Evolutionary conservation across 164 flowering plant species (phyloP).

Genomic region (Sedum album): DNA sequence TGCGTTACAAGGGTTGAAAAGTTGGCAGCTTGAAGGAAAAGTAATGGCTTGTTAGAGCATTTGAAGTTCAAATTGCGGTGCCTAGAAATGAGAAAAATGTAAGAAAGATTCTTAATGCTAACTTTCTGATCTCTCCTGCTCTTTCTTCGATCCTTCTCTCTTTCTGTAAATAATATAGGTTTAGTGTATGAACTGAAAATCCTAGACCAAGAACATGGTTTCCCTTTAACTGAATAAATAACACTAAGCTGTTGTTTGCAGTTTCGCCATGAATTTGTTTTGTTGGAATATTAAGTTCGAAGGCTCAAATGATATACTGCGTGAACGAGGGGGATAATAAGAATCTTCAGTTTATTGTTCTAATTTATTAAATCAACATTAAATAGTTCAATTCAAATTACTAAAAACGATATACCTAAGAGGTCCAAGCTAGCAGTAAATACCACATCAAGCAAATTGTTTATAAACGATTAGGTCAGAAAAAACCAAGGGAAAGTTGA

Average conservation of each 20-base stretch:
- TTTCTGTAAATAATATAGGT: not conserved
- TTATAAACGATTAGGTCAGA: not conserved
- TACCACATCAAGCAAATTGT: not conserved
- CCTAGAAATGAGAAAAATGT: slow-evolving; percentile 1
- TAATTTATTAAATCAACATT: too few species aligned
- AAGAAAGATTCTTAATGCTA: not conserved
- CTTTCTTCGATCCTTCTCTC: not conserved
- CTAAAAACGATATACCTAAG: too few species aligned
- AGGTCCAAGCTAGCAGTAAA: not conserved
- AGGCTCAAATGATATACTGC: too few species aligned
- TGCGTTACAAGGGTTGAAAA: not conserved
- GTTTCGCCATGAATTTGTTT: not conserved
- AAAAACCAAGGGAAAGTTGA: not conserved
- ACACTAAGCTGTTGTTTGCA: not conserved
- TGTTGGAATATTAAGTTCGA: too few species aligned
- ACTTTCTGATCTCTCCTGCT: not conserved
- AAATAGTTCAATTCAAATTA: too few species aligned
- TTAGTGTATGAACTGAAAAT: not conserved
- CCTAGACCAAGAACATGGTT: not conserved
- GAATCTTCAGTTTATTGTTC: too few species aligned
- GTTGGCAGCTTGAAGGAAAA: not conserved
- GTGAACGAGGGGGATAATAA: too few species aligned
- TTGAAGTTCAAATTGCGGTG: slow-evolving; percentile 2
- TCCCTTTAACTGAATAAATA: not conserved
- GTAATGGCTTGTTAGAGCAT: not conserved